Base-by-base conservation (phyloP, 164 flowering plant genomes). In the grape (Vitis vinifera) region DNA sequence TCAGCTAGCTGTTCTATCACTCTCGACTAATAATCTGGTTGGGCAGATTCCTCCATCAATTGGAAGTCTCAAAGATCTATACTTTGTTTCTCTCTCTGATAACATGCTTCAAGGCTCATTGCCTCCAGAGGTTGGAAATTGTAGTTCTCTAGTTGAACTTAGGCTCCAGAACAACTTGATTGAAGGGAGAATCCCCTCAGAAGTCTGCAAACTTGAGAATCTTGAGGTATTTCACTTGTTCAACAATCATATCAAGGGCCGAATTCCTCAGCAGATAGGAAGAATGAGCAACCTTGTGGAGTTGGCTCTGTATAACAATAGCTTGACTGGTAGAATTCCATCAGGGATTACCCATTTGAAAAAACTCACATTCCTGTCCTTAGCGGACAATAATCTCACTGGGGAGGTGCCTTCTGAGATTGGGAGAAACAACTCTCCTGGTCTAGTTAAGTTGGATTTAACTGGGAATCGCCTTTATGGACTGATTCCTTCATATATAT, bases 41-140 rank as follows among this genome's bases (percentile, higher is more conserved):
- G 76, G 76, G 63, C 49, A 50, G 9, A 63, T 73, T 73, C 76
- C 76, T 37, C 8, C 10, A 12, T 63, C 76, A 12, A 51, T 73
- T 49, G 76, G 76, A 63, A 63, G 52, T 31, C 68, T 73, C 12
- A n/a, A 23, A 4, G 12, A 14, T 37, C n/a, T 73, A 23, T 63
- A n/a, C 17, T 3, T 3, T 29, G 47, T 73, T 44, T 14, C 57
- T 49, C 68, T 73, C 19, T 68, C 27, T 19, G 58, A 73, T 29
- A 73, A 73, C 52, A 62, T n/a, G 68, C 76, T 73, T 62, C 11
- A 31, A 9, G 76, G 76, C 5, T 23, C 68, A 58, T 63, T 73
- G 62, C 72, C 76, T 27, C 53, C 68, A 19, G 72, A 73, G 67
- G 63, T 73, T 63, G 76, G 76, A 63, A 73, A 73, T 47, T 73